phyloP scores from a whole-genome alignment of 1,284 basidiomycete species.

The Ceratobasidium sp. region DNA sequence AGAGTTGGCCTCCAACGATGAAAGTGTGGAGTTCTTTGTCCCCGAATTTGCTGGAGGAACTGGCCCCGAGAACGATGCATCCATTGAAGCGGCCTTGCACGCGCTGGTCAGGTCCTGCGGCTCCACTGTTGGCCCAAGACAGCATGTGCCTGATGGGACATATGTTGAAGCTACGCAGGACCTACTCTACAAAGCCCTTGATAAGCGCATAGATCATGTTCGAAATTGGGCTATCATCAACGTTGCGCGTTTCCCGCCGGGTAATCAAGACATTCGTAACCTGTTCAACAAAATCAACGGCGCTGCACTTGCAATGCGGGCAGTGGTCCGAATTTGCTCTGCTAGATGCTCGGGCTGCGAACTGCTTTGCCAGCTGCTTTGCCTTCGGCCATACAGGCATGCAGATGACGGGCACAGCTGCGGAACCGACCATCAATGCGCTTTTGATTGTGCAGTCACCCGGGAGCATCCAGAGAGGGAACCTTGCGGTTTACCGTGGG shows the following conservation, averaged over 20 bases:
- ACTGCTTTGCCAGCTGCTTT: constrained; percentile 56
- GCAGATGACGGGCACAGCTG: constrained; percentile 40
- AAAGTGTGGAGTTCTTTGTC: constrained; percentile 2
- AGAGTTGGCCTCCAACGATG: background rate
- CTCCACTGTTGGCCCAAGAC: background rate
- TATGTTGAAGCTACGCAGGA: constrained; percentile 14
- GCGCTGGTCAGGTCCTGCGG: background rate
- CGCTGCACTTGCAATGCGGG: constrained; percentile 59
- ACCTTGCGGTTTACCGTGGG: constrained; percentile 41
- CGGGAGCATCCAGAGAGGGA: constrained; percentile 32
- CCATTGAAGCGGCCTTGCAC: background rate
- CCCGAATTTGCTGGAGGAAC: constrained; percentile 8
- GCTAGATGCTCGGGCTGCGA: constrained; percentile 58
- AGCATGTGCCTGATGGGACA: background rate
- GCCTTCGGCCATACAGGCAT: constrained; percentile 36
- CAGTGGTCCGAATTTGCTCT: constrained; percentile 63
- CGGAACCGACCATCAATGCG: constrained; percentile 45
- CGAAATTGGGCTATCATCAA: constrained; percentile 64
- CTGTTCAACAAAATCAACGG: constrained; percentile 60
- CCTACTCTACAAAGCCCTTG: background rate
- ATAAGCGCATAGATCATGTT: constrained; percentile 60
- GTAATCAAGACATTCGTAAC: constrained; percentile 60
- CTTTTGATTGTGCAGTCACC: constrained; percentile 25
- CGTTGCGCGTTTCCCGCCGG: constrained; percentile 59
- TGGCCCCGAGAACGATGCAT: background rate